Conservation (phyloP, 1,284 basidiomycete species). For the Erythrobasidium hasegawianum region DNA sequence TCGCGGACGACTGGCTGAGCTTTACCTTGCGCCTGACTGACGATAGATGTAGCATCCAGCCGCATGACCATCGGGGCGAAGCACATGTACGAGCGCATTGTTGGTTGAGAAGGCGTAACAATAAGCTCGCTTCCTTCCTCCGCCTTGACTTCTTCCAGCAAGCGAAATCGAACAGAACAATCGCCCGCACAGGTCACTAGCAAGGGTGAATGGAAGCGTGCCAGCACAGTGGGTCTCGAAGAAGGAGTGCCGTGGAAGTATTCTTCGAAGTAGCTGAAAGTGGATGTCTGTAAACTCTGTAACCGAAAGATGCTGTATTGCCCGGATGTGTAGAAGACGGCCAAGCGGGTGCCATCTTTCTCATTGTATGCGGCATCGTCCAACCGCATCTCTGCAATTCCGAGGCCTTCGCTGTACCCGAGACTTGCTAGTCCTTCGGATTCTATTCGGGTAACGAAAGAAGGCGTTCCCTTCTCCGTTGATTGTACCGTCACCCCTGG, state of each 20-base stretch:
- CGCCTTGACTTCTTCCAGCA: constrained; percentile 12
- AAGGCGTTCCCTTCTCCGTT: background rate
- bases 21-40: background rate
- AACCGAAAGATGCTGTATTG: constrained; percentile 44
- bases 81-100: constrained; percentile 25
- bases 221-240: constrained; percentile 32
- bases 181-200: constrained; percentile 46
- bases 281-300: constrained; percentile 9
- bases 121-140: constrained; percentile 15
- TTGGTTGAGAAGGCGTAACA: constrained; percentile 41
- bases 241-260: constrained; percentile 11
- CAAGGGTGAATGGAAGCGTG: constrained; percentile 42
- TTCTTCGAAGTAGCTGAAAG: background rate
- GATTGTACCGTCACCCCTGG: background rate
- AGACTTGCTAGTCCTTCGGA: constrained; percentile 13
- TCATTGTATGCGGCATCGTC: constrained; percentile 27
- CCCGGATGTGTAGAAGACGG: constrained; percentile 45
- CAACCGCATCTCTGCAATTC: constrained; percentile 39
- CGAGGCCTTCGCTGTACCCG: background rate
- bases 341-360: constrained; percentile 28
- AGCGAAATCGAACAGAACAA: constrained; percentile 43
- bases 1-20: constrained; percentile 15
- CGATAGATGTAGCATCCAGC: background rate
- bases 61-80: constrained; percentile 20
- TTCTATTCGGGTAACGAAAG: constrained; percentile 3